phyloP scores from a whole-genome alignment of 768 basidiomycete genomes.

The Panaeolus cyanescens region DNA sequence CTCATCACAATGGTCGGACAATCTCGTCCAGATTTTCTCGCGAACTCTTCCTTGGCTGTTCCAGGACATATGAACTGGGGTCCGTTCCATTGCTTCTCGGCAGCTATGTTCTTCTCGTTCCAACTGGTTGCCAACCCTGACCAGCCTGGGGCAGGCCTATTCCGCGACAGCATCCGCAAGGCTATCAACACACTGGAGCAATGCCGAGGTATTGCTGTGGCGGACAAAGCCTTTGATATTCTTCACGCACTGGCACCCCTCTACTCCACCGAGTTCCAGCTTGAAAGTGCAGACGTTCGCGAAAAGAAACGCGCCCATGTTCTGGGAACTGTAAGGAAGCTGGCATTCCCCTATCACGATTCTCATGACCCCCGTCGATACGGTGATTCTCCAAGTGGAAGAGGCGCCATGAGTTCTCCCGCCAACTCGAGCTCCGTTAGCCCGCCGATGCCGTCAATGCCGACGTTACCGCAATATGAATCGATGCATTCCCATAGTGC shows the following conservation, averaged over 20 bases:
- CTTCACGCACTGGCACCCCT: constrained; percentile 71
- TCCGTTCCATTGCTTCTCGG: constrained; percentile 82
- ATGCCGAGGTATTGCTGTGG: constrained; percentile 62
- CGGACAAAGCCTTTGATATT: constrained; percentile 76
- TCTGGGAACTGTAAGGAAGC: constrained; percentile 66
- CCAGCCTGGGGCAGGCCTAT: constrained; percentile 75
- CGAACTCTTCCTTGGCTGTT: constrained; percentile 66
- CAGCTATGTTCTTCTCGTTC: constrained; percentile 92
- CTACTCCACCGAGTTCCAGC: constrained; percentile 66
- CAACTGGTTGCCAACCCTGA: constrained; percentile 81
- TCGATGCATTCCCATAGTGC: constrained; percentile 24
- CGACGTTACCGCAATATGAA: constrained; percentile 40
- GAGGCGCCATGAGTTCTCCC: constrained; percentile 53
- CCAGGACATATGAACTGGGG: constrained; percentile 86
- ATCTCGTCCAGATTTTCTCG: constrained; percentile 74
- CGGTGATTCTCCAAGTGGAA: constrained; percentile 49
- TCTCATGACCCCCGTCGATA: constrained; percentile 55
- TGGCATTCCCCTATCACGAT: constrained; percentile 83
- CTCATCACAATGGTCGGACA: constrained; percentile 78
- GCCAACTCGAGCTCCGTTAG: constrained; percentile 61
- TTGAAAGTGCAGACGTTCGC: constrained; percentile 47
- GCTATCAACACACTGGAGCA: constrained; percentile 67
- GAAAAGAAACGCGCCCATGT: constrained; percentile 64
- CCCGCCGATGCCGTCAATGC: constrained; percentile 45
- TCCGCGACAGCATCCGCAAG: constrained; percentile 75